Conservation (phyloP, 2,329 filamentous ascomycete genomes). For the Colletotrichum trifolii region DNA sequence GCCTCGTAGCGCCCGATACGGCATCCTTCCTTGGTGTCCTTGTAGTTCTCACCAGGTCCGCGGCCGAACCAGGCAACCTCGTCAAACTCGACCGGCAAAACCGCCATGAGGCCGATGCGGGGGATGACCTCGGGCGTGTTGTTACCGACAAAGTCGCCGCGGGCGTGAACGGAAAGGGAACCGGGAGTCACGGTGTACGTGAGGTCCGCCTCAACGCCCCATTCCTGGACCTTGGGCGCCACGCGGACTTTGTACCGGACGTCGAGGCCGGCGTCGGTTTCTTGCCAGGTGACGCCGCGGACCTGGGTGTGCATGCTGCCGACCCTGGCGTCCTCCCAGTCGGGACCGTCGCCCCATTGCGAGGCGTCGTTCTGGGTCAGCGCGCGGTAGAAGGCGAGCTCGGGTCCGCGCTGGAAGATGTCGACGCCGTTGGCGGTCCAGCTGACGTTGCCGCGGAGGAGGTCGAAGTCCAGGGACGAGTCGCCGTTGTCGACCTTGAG, state of each 20-base stretch:
- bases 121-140: conserved; percentile 55
- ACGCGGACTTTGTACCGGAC: conserved; percentile 52
- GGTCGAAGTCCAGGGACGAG: conserved; percentile 34
- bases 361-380: conserved; percentile 36
- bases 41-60: conserved; percentile 62
- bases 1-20: conserved; percentile 51
- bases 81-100: conserved; percentile 43
- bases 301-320: conserved; percentile 30
- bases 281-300: conserved; percentile 30
- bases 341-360: conserved; percentile 17
- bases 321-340: conserved; percentile 29
- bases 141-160: conserved; percentile 50
- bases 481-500: conserved; percentile 17
- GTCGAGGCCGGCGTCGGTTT: conserved; percentile 40
- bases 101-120: conserved; percentile 59
- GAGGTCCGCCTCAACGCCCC: conserved; percentile 49
- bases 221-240: conserved; percentile 59
- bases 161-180: conserved; percentile 50
- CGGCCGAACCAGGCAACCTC: conserved; percentile 60
- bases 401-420: conserved; percentile 35
- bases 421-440: conserved; percentile 31
- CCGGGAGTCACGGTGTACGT: conserved; percentile 54
- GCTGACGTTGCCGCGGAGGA: conserved; percentile 36
- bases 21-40: conserved; percentile 60
- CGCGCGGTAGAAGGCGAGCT: conserved; percentile 37